Evolutionary conservation across 2,329 filamentous ascomycete species (phyloP).

Genomic region (Helicocarpus griseus): DNA sequence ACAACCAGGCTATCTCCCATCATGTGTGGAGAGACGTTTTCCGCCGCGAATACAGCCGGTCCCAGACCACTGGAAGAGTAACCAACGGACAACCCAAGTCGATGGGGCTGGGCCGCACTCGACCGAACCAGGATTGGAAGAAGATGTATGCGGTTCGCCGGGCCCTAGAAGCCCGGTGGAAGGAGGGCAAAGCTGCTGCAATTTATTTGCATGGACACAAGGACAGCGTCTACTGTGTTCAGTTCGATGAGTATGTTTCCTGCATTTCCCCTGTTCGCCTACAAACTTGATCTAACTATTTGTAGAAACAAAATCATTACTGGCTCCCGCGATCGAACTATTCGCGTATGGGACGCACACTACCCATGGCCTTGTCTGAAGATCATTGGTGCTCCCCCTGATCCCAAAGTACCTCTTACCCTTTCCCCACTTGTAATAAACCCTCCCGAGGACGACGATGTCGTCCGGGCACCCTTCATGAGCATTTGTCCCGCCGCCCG

Average conservation of each 20-base stretch:
- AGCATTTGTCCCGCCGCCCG: conserved; percentile 43
- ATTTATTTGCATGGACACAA: conserved; percentile 88
- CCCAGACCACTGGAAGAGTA: conserved; percentile 21
- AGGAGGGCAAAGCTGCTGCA: conserved; percentile 63
- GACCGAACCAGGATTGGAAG: conserved; percentile 69
- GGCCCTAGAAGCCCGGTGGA: conserved; percentile 71
- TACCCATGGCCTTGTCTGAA: conserved; percentile 70
- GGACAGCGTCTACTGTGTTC: conserved; percentile 94
- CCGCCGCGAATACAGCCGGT: conserved; percentile 42
- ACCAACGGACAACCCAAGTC: conserved; percentile 9
- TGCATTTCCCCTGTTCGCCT: not conserved
- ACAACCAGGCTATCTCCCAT: conserved; percentile 43
- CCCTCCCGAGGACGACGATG: conserved; percentile 28
- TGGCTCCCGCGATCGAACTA: conserved; percentile 87
- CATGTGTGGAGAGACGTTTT: conserved; percentile 57
- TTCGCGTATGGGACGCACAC: conserved; percentile 91
- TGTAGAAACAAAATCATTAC: conserved; percentile 84
- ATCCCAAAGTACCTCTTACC: conserved; percentile 22
- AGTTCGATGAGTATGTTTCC: conserved; percentile 78
- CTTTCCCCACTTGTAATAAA: conserved; percentile 45
- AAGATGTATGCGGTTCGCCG: conserved; percentile 70
- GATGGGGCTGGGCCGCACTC: conserved; percentile 44
- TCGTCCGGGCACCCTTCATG: conserved; percentile 34
- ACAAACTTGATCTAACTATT: not conserved
- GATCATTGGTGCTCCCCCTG: conserved; percentile 66